A percentile compares a stretch with the other conserved stretches of the same genome.
Evolutionary conservation across 768 basidiomycete species (phyloP).

Genomic region (Mycena venus): DNA sequence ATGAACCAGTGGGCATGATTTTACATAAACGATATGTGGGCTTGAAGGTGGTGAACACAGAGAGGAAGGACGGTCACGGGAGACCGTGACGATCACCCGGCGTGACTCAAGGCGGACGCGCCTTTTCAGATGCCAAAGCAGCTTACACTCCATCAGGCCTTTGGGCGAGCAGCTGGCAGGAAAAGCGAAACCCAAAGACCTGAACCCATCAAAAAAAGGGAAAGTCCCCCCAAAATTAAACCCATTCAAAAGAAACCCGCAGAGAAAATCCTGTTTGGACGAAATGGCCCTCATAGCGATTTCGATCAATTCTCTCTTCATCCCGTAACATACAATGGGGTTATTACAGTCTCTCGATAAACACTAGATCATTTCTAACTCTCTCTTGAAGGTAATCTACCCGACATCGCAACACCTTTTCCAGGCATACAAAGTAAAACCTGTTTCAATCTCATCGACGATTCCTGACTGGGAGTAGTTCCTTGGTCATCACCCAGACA

Average conservation of each 20-base stretch:
- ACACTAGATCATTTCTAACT: background rate
- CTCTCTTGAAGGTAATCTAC: slow-evolving; percentile 44
- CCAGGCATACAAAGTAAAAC: slow-evolving; percentile 57
- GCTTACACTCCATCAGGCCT: slow-evolving; percentile 29
- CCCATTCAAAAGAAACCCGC: slow-evolving; percentile 4
- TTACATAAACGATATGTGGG: too few relatives aligned
- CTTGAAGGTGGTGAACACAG: too few relatives aligned
- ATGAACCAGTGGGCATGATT: too few relatives aligned
- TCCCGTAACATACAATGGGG: slow-evolving; percentile 50
- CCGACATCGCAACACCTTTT: slow-evolving; percentile 64
- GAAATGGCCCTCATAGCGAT: slow-evolving; percentile 49
- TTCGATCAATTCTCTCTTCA: slow-evolving; percentile 62
- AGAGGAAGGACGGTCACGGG: too few relatives aligned
- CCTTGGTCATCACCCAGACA: slow-evolving; percentile 50
- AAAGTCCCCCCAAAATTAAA: background rate
- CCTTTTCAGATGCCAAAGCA: slow-evolving; percentile 23
- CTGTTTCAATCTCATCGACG: background rate
- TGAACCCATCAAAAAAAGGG: background rate
- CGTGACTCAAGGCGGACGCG: too few relatives aligned
- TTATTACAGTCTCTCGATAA: slow-evolving; percentile 38
- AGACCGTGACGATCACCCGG: too few relatives aligned
- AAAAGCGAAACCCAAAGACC: background rate
- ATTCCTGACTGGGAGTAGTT: slow-evolving; percentile 48
- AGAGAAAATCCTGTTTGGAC: slow-evolving; percentile 32
- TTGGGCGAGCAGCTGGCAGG: slow-evolving; percentile 21